phyloP scores from a whole-genome alignment of 1,284 basidiomycete genomes.

The Heimioporus retisporus region DNA sequence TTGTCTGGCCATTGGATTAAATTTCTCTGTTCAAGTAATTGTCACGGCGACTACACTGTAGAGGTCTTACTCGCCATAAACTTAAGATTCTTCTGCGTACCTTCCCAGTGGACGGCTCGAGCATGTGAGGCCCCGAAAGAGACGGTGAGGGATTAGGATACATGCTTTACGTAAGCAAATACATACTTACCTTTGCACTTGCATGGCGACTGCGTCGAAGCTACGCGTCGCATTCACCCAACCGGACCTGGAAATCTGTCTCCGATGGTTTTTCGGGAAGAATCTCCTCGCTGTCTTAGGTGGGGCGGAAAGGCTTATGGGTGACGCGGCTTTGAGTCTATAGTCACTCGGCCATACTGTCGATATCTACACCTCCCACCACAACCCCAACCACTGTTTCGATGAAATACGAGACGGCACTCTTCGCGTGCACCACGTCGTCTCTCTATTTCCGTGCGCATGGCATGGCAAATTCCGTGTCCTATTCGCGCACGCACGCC shows the following conservation, averaged over 20 bases:
- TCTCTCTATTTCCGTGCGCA: conserved; percentile 84
- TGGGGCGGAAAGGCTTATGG: conserved; percentile 95
- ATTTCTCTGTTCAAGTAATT: too few species aligned
- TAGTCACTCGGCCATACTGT: conserved; percentile 90
- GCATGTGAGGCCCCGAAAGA: too few species aligned
- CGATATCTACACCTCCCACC: conserved; percentile 95
- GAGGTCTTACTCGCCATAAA: too few species aligned
- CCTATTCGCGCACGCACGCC: conserved; percentile 89
- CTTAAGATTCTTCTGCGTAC: too few species aligned
- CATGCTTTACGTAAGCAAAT: too few species aligned
- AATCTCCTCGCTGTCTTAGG: conserved; percentile 58
- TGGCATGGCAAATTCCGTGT: conserved; percentile 87
- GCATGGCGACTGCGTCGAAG: conserved; percentile 18
- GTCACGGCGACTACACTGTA: too few species aligned
- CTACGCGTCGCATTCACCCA: conserved; percentile 88
- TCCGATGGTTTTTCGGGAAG: neutral
- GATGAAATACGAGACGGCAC: conserved; percentile 93
- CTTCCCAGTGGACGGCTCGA: too few species aligned
- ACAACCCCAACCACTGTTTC: conserved; percentile 88
- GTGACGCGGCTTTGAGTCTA: conserved; percentile 95
- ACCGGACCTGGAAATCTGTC: conserved; percentile 94
- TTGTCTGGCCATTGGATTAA: too few species aligned
- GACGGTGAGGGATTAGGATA: too few species aligned
- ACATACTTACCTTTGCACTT: too few species aligned
- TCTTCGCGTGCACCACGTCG: conserved; percentile 83